Base-by-base conservation (phyloP, 176 grass and related monocot species). In the Paspalum notatum region DNA sequence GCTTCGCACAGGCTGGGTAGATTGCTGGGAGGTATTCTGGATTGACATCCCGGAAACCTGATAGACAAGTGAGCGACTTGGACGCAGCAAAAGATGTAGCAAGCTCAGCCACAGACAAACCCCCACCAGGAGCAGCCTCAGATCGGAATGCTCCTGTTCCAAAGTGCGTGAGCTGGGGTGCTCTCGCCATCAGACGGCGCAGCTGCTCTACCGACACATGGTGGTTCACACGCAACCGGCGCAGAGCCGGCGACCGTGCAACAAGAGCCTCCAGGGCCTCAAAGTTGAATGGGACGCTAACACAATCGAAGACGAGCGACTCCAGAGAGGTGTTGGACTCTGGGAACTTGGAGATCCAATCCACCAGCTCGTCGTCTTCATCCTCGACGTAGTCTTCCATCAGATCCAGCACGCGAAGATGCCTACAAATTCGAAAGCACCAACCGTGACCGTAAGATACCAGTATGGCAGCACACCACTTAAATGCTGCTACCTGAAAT, bases 341-440 rank as follows among this genome's bases (percentile, higher is more conserved):
- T 1, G 92, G 90, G 62, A 98, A 98, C 79, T 84, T 92, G 26
- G 91, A 94, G 87, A 98, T 92, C 95, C 95, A 98, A 71, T 94
- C 94, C 54, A 85, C 87, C 40, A 82, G 58, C 79, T 91, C 91
- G 0, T 76, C 87, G 7, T 97, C 90, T 38, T 93, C 94, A 16
- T 94, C 95, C 12, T 89, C 92, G 5, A 98, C 22, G 39, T 84
- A 83, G 57, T 91, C 90, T 80, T 98, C 95, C 66, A 86, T 92
- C 70, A 98, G 89, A 91, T 98, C 92, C 75, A 98, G 85, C 43
- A 90, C 86, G 2, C 89, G 85, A 12, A 98, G 89, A 62, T 93
- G 71, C 84, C 95, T 97, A 61, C 68, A 65, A 83, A 85, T 70
- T 48, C 25, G 89, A 62, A 63, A 58, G 26, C 11, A 10, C 10